These are phyloP conservation scores for Ramularia collo-cygni DNA, from an alignment of 2,329 filamentous ascomycete genomes.

Conservation along the genomic window DNA sequence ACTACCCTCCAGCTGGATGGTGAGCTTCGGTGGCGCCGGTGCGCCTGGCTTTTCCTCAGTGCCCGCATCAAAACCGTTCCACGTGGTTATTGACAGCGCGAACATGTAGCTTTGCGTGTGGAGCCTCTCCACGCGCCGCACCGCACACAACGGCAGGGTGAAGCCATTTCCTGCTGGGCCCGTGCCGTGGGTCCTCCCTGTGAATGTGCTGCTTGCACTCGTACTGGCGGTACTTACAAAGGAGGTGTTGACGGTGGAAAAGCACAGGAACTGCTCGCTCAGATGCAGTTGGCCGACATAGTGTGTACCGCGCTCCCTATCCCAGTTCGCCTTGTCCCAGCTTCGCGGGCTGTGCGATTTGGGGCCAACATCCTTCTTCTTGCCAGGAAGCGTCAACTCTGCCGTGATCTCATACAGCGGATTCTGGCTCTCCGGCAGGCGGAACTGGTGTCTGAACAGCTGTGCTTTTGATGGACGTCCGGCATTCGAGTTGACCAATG, in stretches of 20 bases:
- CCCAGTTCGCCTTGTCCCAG: slow-evolving; percentile 60
- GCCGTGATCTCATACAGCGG: slow-evolving; percentile 94
- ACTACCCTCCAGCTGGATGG: slow-evolving; percentile 82
- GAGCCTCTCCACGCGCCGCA: slow-evolving; percentile 83
- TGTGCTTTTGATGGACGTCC: slow-evolving; percentile 87
- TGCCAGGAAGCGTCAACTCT: slow-evolving; percentile 75
- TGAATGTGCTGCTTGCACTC: slow-evolving; percentile 74
- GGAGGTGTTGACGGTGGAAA: slow-evolving; percentile 86
- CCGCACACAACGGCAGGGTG: slow-evolving; percentile 84
- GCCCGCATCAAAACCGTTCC: slow-evolving; percentile 65
- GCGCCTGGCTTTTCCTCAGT: slow-evolving; percentile 36
- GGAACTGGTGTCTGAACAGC: slow-evolving; percentile 93
- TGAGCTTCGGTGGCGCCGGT: slow-evolving; percentile 76
- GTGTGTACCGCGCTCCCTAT: slow-evolving; percentile 54
- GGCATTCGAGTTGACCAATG: slow-evolving; percentile 55
- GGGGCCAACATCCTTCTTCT: slow-evolving; percentile 40
- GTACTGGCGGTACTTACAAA: slow-evolving; percentile 75
- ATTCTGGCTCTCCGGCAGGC: slow-evolving; percentile 83
- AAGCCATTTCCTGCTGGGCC: slow-evolving; percentile 94
- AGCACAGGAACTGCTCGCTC: slow-evolving; percentile 91
- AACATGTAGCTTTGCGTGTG: slow-evolving; percentile 91
- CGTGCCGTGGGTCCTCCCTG: slow-evolving; percentile 85
- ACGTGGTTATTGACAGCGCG: slow-evolving; percentile 87
- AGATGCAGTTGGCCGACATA: slow-evolving; percentile 91
- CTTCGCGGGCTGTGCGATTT: slow-evolving; percentile 26